Conservation (phyloP, 2,329 filamentous ascomycete genomes). For the Aureobasidium lini region DNA sequence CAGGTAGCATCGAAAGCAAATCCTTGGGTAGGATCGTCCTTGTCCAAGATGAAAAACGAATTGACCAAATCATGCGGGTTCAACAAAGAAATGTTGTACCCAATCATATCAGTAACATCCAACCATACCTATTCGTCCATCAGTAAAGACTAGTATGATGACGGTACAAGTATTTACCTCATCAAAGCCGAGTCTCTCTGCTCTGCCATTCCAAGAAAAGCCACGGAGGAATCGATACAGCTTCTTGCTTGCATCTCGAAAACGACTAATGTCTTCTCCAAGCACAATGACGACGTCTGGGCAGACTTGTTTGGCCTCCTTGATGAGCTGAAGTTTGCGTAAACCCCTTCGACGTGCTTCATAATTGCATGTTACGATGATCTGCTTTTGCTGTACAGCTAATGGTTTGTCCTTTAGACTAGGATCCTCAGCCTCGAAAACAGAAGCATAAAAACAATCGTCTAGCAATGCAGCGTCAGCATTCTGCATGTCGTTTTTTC, state of each 20-base stretch:
- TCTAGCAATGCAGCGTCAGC: slow-evolving; percentile 33
- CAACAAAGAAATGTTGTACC: slow-evolving; percentile 68
- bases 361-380: slow-evolving; percentile 91
- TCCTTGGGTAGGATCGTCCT: slow-evolving; percentile 66
- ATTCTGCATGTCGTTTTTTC: background rate
- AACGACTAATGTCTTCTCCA: slow-evolving; percentile 77
- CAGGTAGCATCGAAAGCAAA: slow-evolving; percentile 68
- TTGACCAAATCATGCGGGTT: slow-evolving; percentile 56
- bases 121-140: slow-evolving; percentile 48
- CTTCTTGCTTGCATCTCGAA: slow-evolving; percentile 77
- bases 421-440: slow-evolving; percentile 75
- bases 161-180: slow-evolving; percentile 50
- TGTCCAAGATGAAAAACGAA: slow-evolving; percentile 75
- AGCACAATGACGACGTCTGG: slow-evolving; percentile 79
- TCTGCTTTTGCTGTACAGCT: slow-evolving; percentile 87
- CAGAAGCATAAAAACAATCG: slow-evolving; percentile 91
- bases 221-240: slow-evolving; percentile 65
- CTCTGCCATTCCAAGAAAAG: slow-evolving; percentile 69
- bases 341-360: slow-evolving; percentile 65
- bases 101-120: slow-evolving; percentile 79
- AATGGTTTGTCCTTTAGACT: slow-evolving; percentile 64
- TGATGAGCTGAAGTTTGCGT: slow-evolving; percentile 77
- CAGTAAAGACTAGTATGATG: too few species aligned
- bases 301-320: slow-evolving; percentile 70
- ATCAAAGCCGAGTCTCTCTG: slow-evolving; percentile 82